A percentile compares a stretch with the other conserved stretches of the same genome.
phyloP scores from a whole-genome alignment of 495 filamentous ascomycete species.

The Neurospora cerealis region DNA sequence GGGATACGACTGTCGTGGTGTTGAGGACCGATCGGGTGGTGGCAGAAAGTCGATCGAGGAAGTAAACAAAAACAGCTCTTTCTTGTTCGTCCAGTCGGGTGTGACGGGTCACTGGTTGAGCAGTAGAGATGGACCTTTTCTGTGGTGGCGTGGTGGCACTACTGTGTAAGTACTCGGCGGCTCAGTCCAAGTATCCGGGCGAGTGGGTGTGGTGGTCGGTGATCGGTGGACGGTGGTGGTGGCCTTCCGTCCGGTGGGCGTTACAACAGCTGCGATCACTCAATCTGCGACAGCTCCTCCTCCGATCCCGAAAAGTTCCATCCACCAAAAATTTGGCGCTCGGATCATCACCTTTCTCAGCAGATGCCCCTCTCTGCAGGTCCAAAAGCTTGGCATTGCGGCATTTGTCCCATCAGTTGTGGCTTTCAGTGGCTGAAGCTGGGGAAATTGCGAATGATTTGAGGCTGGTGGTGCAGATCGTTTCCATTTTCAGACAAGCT shows the following conservation, averaged over 20 bases:
- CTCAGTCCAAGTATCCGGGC: background rate
- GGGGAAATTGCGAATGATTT: background rate
- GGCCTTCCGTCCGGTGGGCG: background rate
- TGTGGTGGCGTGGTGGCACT: background rate
- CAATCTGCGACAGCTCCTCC: background rate
- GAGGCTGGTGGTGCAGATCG: background rate
- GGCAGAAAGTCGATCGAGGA: background rate
- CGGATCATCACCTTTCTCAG: background rate
- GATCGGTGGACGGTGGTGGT: background rate
- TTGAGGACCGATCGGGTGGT: background rate
- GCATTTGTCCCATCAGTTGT: background rate
- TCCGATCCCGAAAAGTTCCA: constrained; percentile 22
- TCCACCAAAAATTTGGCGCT: constrained; percentile 11
- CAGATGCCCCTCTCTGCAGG: background rate
- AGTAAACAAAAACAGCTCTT: background rate
- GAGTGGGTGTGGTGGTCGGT: background rate
- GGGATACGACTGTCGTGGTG: background rate
- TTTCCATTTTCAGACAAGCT: background rate
- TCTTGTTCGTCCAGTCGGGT: background rate
- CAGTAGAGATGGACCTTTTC: background rate
- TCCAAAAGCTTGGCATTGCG: background rate
- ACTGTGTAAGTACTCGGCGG: background rate
- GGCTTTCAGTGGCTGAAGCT: background rate
- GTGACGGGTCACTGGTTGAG: background rate
- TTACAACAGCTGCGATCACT: background rate